Evolutionary conservation across 176 grass and related monocot species (phyloP), one percentile per base, ranked within the genome.

Genomic region (Carex parvula): DNA sequence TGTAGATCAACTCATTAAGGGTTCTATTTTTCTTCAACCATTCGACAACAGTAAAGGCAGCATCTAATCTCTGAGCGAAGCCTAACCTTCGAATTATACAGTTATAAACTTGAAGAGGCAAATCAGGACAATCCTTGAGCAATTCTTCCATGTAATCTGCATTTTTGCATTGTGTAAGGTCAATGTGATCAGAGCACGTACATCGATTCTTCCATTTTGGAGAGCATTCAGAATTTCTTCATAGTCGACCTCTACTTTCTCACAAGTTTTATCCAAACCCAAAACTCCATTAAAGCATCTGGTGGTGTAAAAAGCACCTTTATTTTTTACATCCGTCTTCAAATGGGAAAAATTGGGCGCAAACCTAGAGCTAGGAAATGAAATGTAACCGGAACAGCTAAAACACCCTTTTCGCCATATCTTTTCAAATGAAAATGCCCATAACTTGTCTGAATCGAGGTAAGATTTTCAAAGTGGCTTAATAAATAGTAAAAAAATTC

Each of bases 1-100:
- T 98, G 86, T 94, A 98, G 17, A 98, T 89, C 56, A 94, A 90
- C 69, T 86, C 86, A 79, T 94, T 94, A 15, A 88, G 70, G 60
- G 61, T 46, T 1, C 85, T 87, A 11, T 87, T 77, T 30, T 85
- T 41, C 46, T 94, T 98, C 48, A 98, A 86, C 55, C 92, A 89
- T 77, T 94, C 89, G 3, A 98, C 79, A 86, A 95, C 33, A 10
- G 89, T 88, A 65, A 94, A 93, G 52, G 92, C 84, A 10, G 92
- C 91, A 22, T 94, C 91, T 61, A 93, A 70, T 65, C 69, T 76
- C 52, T 79, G 86, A 57, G 80, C 80, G 22, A 39, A 73, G 16
- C 89, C 92, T 30, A 98, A 89, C 48, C 87, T 88, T 33, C 86
- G 83, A 71, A 98, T 95, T 79, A 95, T 79, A 17, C 86, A 77